Evolutionary conservation across 192 early-diverging fungal genomes (phyloP).

Genomic region (Coemansia sp.): DNA sequence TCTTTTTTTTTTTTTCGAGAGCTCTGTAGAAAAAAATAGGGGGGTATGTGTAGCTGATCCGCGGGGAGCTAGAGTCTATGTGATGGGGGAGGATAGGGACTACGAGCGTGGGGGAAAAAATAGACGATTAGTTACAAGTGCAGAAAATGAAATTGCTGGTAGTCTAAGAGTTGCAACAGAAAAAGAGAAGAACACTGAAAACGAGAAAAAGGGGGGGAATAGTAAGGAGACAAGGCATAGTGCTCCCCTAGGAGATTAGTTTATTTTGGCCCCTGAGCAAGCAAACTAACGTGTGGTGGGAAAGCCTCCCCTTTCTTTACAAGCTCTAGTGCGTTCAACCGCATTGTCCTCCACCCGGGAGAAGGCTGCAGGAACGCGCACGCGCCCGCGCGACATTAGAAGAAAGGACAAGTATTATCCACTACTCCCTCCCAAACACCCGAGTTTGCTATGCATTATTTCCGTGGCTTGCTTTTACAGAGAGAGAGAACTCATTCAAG

Average conservation of each 20-base stretch:
- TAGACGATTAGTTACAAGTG: slow-evolving; percentile 1
- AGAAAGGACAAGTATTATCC: neutral
- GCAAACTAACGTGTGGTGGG: no score
- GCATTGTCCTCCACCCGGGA: neutral
- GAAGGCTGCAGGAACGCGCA: slow-evolving; percentile 5
- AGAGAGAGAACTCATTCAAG: neutral
- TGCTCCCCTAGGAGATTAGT: neutral
- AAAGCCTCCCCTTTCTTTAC: no score
- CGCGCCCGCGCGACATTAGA: neutral
- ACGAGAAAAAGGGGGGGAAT: neutral
- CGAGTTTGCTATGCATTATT: neutral
- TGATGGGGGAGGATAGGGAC: neutral
- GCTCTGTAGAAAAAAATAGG: neutral
- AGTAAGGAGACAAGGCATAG: neutral
- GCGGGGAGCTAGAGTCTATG: neutral
- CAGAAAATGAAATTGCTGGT: neutral
- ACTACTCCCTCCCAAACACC: neutral
- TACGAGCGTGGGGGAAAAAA: slow-evolving; percentile 1
- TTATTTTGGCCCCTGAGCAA: neutral
- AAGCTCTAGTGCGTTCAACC: neutral
- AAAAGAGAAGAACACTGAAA: slow-evolving; percentile 2
- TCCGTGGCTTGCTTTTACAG: neutral
- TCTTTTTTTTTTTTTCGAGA: slow-evolving; percentile 9
- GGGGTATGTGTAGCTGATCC: neutral
- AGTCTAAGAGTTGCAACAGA: slow-evolving; percentile 3